Base-by-base conservation (phyloP, 768 basidiomycete species). In the Dictyophora rubrovolvata region DNA sequence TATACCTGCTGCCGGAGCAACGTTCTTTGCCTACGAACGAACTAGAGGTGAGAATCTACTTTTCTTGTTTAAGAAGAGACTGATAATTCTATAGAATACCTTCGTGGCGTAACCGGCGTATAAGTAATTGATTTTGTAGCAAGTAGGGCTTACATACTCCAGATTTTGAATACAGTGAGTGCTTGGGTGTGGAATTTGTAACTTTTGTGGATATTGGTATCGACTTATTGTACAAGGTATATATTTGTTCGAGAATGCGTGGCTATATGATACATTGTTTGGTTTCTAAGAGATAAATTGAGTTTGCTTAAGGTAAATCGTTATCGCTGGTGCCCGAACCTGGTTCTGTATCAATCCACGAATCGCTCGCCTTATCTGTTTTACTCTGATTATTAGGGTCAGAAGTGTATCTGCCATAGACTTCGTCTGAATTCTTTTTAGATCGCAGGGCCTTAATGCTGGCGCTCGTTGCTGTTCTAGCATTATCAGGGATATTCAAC, bases 1-100 rank as follows among this genome's bases (percentile, higher is more conserved):
- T 70, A 91, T 94, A 65, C 93, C 93, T 14, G 89, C 93, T 5
- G 93, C 92, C 12, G 93, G 83, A 48, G 85, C 86, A 63, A 96
- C 93, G 2, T 95, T 96, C 64, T 86, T 89, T 11, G 87, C 88
- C 0, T 96, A 87, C 66, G 93, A 96, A 69, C 66, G 93, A 23
- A 89, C 85, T 0, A 73, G 89, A 74, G 71, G 63, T 63, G 46
- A 33, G 50, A 28, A 7, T 28, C 28, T 20, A n/a, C 33, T 10
- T 17, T 10, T 28, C 17, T 35, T n/a, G 3, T 1, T 35, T 35
- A 36, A 8, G 28, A 28, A 18, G 28, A 28, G 52, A 10, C 22
- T 20, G 5, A 56, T 2, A 18, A 9, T 21, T 18, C n/a, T 48
- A 37, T 48, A 59, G 57, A 59, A 23, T 59, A 51, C 23, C 49